Evolutionary conservation across 129 eudicot species (phyloP), one percentile per base, ranked within the genome.

Genomic region (Arctium lappa): DNA sequence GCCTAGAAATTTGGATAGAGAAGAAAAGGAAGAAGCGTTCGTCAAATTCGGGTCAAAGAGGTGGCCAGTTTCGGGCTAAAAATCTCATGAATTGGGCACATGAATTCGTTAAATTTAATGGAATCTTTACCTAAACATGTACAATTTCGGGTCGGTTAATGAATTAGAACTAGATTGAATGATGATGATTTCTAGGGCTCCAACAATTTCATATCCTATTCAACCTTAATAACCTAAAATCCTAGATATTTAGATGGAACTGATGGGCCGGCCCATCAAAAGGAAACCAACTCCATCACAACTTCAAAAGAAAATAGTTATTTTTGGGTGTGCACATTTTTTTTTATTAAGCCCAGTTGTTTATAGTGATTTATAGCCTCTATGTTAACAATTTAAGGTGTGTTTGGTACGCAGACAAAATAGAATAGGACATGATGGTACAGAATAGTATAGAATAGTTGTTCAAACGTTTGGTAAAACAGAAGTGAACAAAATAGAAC

Each of bases 1-100:
- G 77, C 78, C 34, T 50, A 56, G 63, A 65, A 76, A 72, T 71
- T 72, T 65, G 80, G 84, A 79, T 84, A 84, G 53, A 73, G 76
- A 73, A 79, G 74, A 44, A 73, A 73, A 40, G 83, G 74, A 50
- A 76, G 78, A 69, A 83, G 33, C 60, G 40, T 68, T 82, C 29
- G 78, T 77, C 65, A 39, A 72, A 73, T 84, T 84, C 80, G 87
- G 87, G 87, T 84, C 83, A 72, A 79, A 73, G 60, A 77, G 53
- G 53, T 32, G 70, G 82, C 33, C 53, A 18, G 72, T 72, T 73
- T 73, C 80, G 84, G 87, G 87, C 72, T 63, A 32, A 72, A 22
- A 40, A 68, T 30, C 84, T 79, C 44, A 5, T 62, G 44, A 81
- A 39, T 74, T 42, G 75, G 79, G 85, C 31, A 62, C 56, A 39